A percentile compares a stretch with the other conserved stretches of the same genome.
Evolutionary conservation across 2,329 filamentous ascomycete species (phyloP).

Genomic region (Xylaria sp.): DNA sequence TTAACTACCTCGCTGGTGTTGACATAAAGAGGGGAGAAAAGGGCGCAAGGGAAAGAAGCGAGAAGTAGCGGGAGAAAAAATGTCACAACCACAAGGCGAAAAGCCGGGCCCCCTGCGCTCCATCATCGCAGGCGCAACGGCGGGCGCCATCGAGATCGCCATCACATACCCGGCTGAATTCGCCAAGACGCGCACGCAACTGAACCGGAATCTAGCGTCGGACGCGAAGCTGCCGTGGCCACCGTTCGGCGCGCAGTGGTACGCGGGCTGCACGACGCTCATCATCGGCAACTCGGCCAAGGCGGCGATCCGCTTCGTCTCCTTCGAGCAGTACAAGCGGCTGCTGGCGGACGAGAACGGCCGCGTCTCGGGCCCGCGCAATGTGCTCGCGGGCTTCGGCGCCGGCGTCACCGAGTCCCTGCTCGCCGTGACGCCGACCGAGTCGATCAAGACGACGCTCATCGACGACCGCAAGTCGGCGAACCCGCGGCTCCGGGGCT

Average conservation of each 20-base stretch:
- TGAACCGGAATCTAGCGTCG: constrained; percentile 84
- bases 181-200: constrained; percentile 93
- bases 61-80: background rate
- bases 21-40: background rate
- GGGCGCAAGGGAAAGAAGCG: background rate
- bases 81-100: constrained; percentile 49
- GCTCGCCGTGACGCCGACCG: constrained; percentile 93
- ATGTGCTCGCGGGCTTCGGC: constrained; percentile 92
- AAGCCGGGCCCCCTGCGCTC: constrained; percentile 85
- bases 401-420: constrained; percentile 94
- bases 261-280: constrained; percentile 95
- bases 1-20: background rate
- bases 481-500: constrained; percentile 88
- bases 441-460: constrained; percentile 98
- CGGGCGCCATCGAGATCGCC: constrained; percentile 92
- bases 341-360: constrained; percentile 85
- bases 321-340: constrained; percentile 93
- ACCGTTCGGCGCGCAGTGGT: constrained; percentile 93
- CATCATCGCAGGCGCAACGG: constrained; percentile 91
- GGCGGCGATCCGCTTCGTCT: constrained; percentile 93
- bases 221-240: constrained; percentile 94
- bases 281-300: constrained; percentile 98
- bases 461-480: constrained; percentile 93
- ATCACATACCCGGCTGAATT: constrained; percentile 88
- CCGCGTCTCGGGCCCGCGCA: constrained; percentile 88